Evolutionary conservation across 2,329 filamentous ascomycete genomes (phyloP).

Genomic region (Blumeria hordei): DNA sequence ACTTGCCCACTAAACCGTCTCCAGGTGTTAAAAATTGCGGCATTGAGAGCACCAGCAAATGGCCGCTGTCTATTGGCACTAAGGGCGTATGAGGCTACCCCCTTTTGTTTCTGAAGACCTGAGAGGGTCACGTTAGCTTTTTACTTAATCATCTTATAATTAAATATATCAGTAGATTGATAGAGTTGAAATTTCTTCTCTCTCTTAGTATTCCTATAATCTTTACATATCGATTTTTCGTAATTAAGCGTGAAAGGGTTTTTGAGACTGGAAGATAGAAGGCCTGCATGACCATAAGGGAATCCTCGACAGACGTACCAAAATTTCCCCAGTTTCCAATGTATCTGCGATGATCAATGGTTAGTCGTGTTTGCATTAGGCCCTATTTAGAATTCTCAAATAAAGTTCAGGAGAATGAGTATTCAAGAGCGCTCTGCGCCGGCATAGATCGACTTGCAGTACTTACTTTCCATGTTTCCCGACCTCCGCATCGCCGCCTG

Average conservation of each 20-base stretch:
- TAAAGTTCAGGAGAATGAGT: no score
- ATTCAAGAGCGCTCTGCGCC: no score
- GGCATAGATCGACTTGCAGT: not conserved
- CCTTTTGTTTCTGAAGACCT: slow-evolving; percentile 37
- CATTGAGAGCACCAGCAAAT: slow-evolving; percentile 51
- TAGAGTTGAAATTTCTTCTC: no score
- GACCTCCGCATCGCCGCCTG: slow-evolving; percentile 12
- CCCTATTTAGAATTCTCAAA: no score
- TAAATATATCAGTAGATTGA: no score
- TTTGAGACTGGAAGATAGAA: no score
- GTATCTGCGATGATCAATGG: slow-evolving; percentile 8
- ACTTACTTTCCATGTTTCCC: slow-evolving; percentile 17
- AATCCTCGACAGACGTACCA: slow-evolving; percentile 11
- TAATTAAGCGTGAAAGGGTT: no score
- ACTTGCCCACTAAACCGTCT: slow-evolving; percentile 68
- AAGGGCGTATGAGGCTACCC: slow-evolving; percentile 47
- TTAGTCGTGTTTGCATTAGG: not conserved
- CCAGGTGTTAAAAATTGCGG: slow-evolving; percentile 88
- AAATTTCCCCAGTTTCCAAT: slow-evolving; percentile 15
- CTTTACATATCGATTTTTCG: no score
- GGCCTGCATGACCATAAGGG: not conserved
- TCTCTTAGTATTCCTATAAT: no score
- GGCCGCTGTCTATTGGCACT: slow-evolving; percentile 76
- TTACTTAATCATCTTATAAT: no score
- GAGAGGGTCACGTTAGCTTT: not conserved